Base-by-base conservation (phyloP, 2,329 filamentous ascomycete genomes). In the Aulographum hederae region DNA sequence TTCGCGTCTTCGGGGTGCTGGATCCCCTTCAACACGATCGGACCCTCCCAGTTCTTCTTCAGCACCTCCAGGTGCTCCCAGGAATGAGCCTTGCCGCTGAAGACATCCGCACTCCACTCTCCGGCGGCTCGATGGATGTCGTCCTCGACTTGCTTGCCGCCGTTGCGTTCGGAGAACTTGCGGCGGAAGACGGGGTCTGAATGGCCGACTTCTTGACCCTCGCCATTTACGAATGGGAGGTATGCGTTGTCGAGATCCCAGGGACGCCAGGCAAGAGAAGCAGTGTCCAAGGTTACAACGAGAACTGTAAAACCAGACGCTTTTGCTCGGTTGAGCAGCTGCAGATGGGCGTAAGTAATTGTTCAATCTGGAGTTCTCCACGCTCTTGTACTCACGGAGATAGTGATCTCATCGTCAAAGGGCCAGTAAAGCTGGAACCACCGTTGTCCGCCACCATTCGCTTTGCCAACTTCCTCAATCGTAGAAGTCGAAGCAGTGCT, bases 1-100 rank as follows among this genome's bases (percentile, higher is more conserved):
- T 78, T 81, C 1, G 84, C 86, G 48, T 95, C 89, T 56, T 95
- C 86, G 44, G 93, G 82, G 12, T 84, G 89, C 55, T 95, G 86
- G 13, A 95, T 49, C 16, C 89, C 86, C 63, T 95, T 95, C 32
- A 95, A 62, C 25, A 95, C 73, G 39, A 95, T 82, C 2, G 86
- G 86, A n/a, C 21, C 21, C 8, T 25, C 21, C 21, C 21, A 25
- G 21, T 8, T 8, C 21, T 25, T n/a, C n/a, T 25, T 25, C 21
- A 25, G 21, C 8, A 25, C 21, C n/a, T 25, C 21, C n/a, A 25
- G 8, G 21, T 25, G 21, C n/a, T 25, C 21, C 21, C 21, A 25
- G n/a, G n/a, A n/a, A n/a, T n/a, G n/a, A n/a, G n/a, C n/a, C n/a
- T n/a, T n/a, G n/a, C n/a, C n/a, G n/a, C n/a, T n/a, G n/a, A n/a